phyloP scores from a whole-genome alignment of 352 stramenopile genomes.

The Pythium dissotocum region DNA sequence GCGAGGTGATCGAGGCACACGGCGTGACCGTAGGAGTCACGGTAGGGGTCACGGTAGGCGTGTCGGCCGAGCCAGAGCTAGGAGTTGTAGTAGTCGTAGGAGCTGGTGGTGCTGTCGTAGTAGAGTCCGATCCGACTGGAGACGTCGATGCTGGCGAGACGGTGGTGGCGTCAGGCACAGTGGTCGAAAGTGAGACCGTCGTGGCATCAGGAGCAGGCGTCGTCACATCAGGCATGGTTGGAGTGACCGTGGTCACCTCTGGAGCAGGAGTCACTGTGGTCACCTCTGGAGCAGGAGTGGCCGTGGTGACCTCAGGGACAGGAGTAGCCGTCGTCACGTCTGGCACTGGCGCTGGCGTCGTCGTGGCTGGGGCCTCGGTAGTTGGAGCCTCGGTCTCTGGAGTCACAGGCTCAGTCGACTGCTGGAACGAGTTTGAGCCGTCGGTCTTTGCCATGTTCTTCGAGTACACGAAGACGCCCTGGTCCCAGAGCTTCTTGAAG shows the following conservation, averaged over 20 bases:
- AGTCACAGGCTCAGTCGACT: not conserved
- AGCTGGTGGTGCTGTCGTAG: not conserved
- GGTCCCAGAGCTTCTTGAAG: slow-evolving; percentile 63
- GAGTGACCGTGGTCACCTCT: not conserved
- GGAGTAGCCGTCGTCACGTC: slow-evolving; percentile 2
- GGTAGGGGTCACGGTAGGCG: not conserved
- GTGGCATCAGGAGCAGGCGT: not conserved
- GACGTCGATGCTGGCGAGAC: not conserved
- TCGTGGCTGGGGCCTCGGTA: slow-evolving; percentile 6
- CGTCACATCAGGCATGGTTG: not conserved
- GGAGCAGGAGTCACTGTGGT: not conserved
- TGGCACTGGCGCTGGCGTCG: not conserved
- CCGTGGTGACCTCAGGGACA: not conserved
- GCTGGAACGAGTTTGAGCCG: slow-evolving; percentile 4
- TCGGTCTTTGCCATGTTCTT: slow-evolving; percentile 13
- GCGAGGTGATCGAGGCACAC: not conserved
- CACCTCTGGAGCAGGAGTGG: not conserved
- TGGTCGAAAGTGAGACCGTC: not conserved
- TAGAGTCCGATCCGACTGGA: not conserved
- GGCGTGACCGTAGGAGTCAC: not conserved
- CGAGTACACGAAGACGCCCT: slow-evolving; percentile 64
- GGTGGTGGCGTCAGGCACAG: not conserved
- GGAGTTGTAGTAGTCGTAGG: not conserved
- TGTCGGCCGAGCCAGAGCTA: slow-evolving; percentile 5
- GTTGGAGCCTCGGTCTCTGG: not conserved